Base-by-base conservation (phyloP, 441 rosid genomes). In the Euphorbia schlechtendalii region DNA sequence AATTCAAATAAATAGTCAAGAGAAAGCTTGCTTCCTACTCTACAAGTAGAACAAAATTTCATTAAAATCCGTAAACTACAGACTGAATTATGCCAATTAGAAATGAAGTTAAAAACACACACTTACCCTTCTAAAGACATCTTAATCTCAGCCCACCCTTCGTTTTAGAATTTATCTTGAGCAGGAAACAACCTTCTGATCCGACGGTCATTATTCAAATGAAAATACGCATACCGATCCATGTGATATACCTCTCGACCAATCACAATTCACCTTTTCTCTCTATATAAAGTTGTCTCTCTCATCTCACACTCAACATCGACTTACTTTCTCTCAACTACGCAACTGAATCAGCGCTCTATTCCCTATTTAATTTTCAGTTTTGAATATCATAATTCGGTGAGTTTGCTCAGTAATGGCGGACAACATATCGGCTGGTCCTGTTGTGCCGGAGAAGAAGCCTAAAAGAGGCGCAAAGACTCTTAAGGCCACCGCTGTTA, bases 21-120 rank as follows among this genome's bases (percentile, higher is more conserved):
- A 10, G 67, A 82, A 83, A 89, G 76, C 86, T 89, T 52, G 83
- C 0, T 66, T 66, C 79, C 73, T 64, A 30, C 32, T 24, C 79
- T 81, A 78, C 72, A 66, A 22, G 45, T 1, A 11, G 18, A 5
- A 57, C 11, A 14, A 82, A 77, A 61, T n/a, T 4, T 69, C 73
- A 76, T 1, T 5, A 8, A 73, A 75, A 72, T 79, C 53, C 74
- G 65, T 67, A 0, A 0, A 73, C 5, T 63, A 49, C 0, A 68
- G 0, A 22, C 54, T 24, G 51, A 84, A 77, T 77, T 78, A 77
- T 57, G 48, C 24, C 32, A 13, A 65, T 56, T 62, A 56, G 20
- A 82, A 78, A 69, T 48, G 25, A 74, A 71, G 67, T 72, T 34
- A 80, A 78, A 86, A 86, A 70, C 98, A 91, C 98, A 89, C 86